A percentile compares a stretch with the other conserved stretches of the same genome.
These are phyloP conservation scores for Tricholoma sp. DNA, from an alignment of 768 basidiomycete species.

Conservation along the genomic window DNA sequence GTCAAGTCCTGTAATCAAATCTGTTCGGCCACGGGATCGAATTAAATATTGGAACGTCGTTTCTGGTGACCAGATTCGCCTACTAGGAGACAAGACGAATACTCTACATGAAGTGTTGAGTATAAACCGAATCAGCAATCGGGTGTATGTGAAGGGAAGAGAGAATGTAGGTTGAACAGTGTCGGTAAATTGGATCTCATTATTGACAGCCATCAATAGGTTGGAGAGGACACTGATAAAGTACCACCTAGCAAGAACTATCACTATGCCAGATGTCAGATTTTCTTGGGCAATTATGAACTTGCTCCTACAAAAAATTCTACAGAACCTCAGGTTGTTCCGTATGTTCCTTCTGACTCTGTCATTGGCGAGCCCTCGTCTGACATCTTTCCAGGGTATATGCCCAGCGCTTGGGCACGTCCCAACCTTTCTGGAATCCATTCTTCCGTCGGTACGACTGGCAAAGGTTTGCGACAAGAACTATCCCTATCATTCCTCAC, in stretches of 20 bases:
- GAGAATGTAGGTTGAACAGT: conserved; percentile 26
- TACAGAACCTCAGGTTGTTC: conserved; percentile 32
- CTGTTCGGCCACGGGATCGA: conserved; percentile 57
- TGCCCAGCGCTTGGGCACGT: conserved; percentile 63
- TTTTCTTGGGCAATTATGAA: conserved; percentile 66
- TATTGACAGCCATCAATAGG: conserved; percentile 7
- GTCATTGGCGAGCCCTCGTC: background rate
- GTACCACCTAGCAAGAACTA: conserved; percentile 42
- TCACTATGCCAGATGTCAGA: conserved; percentile 78
- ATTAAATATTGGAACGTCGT: conserved; percentile 88
- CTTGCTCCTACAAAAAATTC: conserved; percentile 41
- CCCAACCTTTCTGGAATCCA: conserved; percentile 55
- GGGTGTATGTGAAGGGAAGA: conserved; percentile 48
- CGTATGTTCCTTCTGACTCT: conserved; percentile 34
- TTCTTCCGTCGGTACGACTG: conserved; percentile 57
- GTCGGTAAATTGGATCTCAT: background rate
- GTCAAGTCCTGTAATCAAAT: conserved; percentile 45
- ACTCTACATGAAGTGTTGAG: conserved; percentile 65
- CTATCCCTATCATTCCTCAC: conserved; percentile 51
- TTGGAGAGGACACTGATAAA: conserved; percentile 22
- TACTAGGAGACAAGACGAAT: conserved; percentile 59
- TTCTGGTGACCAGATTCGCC: conserved; percentile 73
- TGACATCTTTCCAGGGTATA: conserved; percentile 52
- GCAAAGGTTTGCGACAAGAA: conserved; percentile 67
- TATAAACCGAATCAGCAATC: conserved; percentile 71